Conservation (phyloP, 2,329 filamentous ascomycete genomes). For the Magnaporthiopsis incrustans region DNA sequence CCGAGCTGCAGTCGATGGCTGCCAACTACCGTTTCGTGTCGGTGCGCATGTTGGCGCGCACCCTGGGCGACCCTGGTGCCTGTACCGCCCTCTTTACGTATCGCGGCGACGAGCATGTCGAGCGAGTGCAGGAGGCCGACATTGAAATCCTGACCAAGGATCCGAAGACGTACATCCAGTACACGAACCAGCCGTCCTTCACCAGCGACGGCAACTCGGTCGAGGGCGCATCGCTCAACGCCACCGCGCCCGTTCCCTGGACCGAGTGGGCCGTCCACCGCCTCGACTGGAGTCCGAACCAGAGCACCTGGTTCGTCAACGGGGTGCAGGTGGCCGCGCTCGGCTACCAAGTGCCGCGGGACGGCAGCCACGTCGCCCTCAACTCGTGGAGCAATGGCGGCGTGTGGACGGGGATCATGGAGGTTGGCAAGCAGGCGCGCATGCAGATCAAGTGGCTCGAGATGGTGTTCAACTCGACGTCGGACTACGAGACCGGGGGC, state of each 20-base stretch:
- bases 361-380: slow-evolving; percentile 37
- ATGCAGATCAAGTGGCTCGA: slow-evolving; percentile 47
- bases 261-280: slow-evolving; percentile 42
- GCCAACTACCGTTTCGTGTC: slow-evolving; percentile 21
- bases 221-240: slow-evolving; percentile 28
- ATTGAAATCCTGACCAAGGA: slow-evolving; percentile 33
- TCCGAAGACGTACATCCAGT: slow-evolving; percentile 28
- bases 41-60: slow-evolving; percentile 25
- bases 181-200: slow-evolving; percentile 44
- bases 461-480: slow-evolving; percentile 34
- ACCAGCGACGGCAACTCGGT: slow-evolving; percentile 32
- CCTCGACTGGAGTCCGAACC: slow-evolving; percentile 40
- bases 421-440: slow-evolving; percentile 28
- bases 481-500: slow-evolving; percentile 9
- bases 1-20: slow-evolving; percentile 23
- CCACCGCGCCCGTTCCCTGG: slow-evolving; percentile 31
- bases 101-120: slow-evolving; percentile 16
- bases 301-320: slow-evolving; percentile 41
- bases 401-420: slow-evolving; percentile 41
- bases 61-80: slow-evolving; percentile 21
- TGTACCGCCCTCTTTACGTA: slow-evolving; percentile 28
- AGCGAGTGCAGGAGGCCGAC: slow-evolving; percentile 26
- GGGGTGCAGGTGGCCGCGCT: slow-evolving; percentile 34
- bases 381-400: slow-evolving; percentile 47
- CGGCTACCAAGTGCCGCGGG: slow-evolving; percentile 38